Base-by-base conservation (phyloP, 2,329 filamentous ascomycete species). In the Ophiostoma australiae region DNA sequence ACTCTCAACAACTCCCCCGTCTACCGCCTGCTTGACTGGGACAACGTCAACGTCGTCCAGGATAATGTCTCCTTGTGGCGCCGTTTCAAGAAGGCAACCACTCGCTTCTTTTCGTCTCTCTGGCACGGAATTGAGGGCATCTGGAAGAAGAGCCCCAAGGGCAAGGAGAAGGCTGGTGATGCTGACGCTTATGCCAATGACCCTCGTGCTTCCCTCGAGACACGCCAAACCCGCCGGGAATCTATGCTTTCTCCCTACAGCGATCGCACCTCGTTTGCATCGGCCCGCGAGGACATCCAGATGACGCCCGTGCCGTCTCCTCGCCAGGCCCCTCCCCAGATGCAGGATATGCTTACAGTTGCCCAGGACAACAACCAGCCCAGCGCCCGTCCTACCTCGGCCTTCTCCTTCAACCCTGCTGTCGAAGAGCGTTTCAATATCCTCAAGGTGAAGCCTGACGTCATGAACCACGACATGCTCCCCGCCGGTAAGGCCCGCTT, bases 1-100 rank as follows among this genome's bases (percentile, higher is more conserved):
- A 91, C 97, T 77, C 85, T 99, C 73, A 99, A 99, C 81, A 98
- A 99, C 78, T 95, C 95, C 2, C 92, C 94, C 0, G 92, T 98
- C 11, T 94, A 99, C 80, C 89, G 94, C 72, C 84, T 99, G 27
- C 84, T 93, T 15, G 90, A 94, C 73, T 98, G 92, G 90, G 86
- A 90, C 75, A 99, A 99, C 76, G 93, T 97, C 76, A 99, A 99
- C 76, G 92, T 94, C 17, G 88, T 91, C 55, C 91, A 93, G 75
- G 94, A 97, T 76, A 90, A 92, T 73, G 86, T 99, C 61, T 93
- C 92, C 0, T 58, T 87, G 37, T 99, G 95, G 95, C 90, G 95
- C 76, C 89, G 84, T 75, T 86, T 95, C 81, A 99, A 99, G 81
- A 99, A 99, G 83, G 91, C 91, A 4, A 93, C 85, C 69, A 90